phyloP scores from a whole-genome alignment of 495 filamentous ascomycete genomes.

The Penicillium lividum region DNA sequence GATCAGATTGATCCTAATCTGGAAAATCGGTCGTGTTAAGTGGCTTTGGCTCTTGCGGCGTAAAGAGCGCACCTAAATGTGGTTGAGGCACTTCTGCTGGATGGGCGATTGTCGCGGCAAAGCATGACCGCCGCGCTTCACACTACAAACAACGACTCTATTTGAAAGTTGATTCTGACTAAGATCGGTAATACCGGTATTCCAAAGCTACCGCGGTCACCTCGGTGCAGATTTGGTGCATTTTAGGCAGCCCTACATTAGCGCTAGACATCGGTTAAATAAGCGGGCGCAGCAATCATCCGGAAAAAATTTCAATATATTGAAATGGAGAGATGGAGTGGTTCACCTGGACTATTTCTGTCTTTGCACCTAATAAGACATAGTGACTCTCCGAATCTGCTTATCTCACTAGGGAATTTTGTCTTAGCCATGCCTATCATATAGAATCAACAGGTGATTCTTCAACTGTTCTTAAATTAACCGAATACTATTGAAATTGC shows the following conservation, averaged over 20 bases:
- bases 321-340: background rate
- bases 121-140: background rate
- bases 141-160: background rate
- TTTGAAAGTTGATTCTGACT: background rate
- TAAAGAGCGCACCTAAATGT: background rate
- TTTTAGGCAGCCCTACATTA: background rate
- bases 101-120: background rate
- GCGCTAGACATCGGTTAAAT: background rate
- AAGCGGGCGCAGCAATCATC: background rate
- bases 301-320: background rate
- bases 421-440: background rate
- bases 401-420: background rate
- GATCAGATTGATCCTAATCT: constrained; percentile 11
- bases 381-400: background rate
- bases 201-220: background rate
- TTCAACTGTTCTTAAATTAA: background rate
- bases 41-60: background rate
- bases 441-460: background rate
- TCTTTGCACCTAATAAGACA: background rate
- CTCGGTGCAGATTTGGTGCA: background rate
- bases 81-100: background rate
- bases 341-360: background rate
- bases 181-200: background rate
- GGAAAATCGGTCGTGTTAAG: constrained; percentile 1
- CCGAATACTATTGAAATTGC: background rate